phyloP scores from a whole-genome alignment of 2,329 filamentous ascomycete genomes.

The Bisporella sp. region DNA sequence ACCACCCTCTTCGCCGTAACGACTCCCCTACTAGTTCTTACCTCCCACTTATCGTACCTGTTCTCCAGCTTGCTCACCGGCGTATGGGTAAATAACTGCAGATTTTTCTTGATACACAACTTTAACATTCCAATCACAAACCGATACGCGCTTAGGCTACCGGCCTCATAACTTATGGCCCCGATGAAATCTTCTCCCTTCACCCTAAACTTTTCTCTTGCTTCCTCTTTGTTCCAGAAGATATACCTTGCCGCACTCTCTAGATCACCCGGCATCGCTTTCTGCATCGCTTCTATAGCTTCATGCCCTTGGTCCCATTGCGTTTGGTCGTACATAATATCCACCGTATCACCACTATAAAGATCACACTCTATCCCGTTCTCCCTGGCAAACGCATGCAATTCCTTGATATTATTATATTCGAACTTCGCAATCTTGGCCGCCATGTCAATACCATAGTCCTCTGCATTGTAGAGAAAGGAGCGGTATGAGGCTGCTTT shows the following conservation, averaged over 20 bases:
- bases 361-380: slow-evolving; percentile 44
- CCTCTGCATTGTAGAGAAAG: slow-evolving; percentile 16
- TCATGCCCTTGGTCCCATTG: slow-evolving; percentile 16
- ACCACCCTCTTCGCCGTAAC: slow-evolving; percentile 38
- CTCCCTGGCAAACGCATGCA: slow-evolving; percentile 44
- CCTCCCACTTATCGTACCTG: slow-evolving; percentile 27
- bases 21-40: slow-evolving; percentile 36
- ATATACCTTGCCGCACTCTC: slow-evolving; percentile 37
- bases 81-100: slow-evolving; percentile 20
- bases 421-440: slow-evolving; percentile 37
- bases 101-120: slow-evolving; percentile 19
- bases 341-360: slow-evolving; percentile 24
- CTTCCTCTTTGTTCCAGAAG: slow-evolving; percentile 36
- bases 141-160: slow-evolving; percentile 31
- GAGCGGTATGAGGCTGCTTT: slow-evolving; percentile 25
- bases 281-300: slow-evolving; percentile 37
- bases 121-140: slow-evolving; percentile 20
- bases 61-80: slow-evolving; percentile 15
- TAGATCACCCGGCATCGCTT: slow-evolving; percentile 34
- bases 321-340: slow-evolving; percentile 30
- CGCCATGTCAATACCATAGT: slow-evolving; percentile 8
- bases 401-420: slow-evolving; percentile 44
- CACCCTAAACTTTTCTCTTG: slow-evolving; percentile 33
- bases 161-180: slow-evolving; percentile 27
- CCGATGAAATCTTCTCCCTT: slow-evolving; percentile 14